Conservation (phyloP, 805 yeast genomes). For the Saccharomycopsis lassenensis region DNA sequence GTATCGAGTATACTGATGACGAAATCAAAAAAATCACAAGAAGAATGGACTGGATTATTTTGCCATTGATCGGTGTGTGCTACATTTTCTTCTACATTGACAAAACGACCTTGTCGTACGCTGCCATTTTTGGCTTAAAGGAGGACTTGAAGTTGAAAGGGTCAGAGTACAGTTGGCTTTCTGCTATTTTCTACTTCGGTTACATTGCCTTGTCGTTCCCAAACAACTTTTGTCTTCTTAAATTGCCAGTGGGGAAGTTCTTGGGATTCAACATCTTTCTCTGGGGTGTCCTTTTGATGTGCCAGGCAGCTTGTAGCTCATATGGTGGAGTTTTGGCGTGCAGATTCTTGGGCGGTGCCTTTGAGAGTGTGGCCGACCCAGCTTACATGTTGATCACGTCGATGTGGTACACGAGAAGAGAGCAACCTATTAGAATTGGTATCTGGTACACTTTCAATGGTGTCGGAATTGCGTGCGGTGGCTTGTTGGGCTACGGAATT, state of each 20-base stretch:
- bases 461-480: slow-evolving; percentile 22
- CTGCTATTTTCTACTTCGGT: slow-evolving; percentile 31
- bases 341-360: slow-evolving; percentile 22
- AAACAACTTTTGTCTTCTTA: slow-evolving; percentile 25
- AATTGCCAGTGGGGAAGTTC: slow-evolving; percentile 29
- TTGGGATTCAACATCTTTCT: slow-evolving; percentile 24
- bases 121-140: slow-evolving; percentile 36
- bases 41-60: slow-evolving; percentile 29
- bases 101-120: slow-evolving; percentile 31
- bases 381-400: slow-evolving; percentile 27
- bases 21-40: slow-evolving; percentile 30
- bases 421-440: slow-evolving; percentile 26
- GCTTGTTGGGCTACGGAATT: slow-evolving; percentile 22
- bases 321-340: slow-evolving; percentile 32
- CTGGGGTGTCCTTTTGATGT: slow-evolving; percentile 28
- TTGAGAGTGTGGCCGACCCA: slow-evolving; percentile 21
- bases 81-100: slow-evolving; percentile 34
- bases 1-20: slow-evolving; percentile 26
- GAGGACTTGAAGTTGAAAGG: slow-evolving; percentile 30
- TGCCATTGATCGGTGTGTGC: slow-evolving; percentile 29
- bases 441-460: slow-evolving; percentile 28
- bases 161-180: slow-evolving; percentile 30
- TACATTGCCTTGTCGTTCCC: slow-evolving; percentile 34
- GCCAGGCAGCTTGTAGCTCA: slow-evolving; percentile 27
- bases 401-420: slow-evolving; percentile 25